phyloP scores from a whole-genome alignment of 2,329 filamentous ascomycete species.

The Phaeosphaeriaceae sp. region DNA sequence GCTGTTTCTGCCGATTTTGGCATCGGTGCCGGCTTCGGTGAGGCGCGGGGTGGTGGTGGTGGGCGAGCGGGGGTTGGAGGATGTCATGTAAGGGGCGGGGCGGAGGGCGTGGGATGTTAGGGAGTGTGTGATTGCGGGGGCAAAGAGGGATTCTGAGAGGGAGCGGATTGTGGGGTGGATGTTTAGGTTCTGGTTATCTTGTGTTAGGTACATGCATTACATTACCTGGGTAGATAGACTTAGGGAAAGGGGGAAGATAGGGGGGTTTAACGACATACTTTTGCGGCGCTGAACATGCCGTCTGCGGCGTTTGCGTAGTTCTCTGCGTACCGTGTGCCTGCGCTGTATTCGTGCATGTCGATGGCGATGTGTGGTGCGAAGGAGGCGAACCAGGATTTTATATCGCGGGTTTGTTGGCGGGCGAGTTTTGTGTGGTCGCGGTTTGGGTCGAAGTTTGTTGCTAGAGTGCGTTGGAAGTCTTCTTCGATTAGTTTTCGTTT shows the following conservation, averaged over 20 bases:
- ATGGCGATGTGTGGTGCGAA: constrained; percentile 44
- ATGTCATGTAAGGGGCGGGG: constrained; percentile 45
- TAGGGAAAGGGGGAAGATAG: not conserved
- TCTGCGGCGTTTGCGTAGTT: constrained; percentile 45
- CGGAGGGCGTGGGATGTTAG: constrained; percentile 35
- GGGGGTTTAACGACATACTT: constrained; percentile 35
- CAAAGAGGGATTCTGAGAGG: constrained; percentile 45
- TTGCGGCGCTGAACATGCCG: constrained; percentile 44
- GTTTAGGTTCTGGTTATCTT: constrained; percentile 45
- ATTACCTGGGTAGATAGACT: not conserved
- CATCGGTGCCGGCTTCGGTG: constrained; percentile 44
- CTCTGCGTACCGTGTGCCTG: constrained; percentile 29
- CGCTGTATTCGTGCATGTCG: constrained; percentile 48
- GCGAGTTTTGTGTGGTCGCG: constrained; percentile 47
- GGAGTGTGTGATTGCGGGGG: constrained; percentile 38
- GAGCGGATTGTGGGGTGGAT: constrained; percentile 42
- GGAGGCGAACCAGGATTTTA: constrained; percentile 40
- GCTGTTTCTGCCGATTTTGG: constrained; percentile 47
- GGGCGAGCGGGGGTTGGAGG: too few relatives aligned
- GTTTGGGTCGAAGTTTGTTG: constrained; percentile 48
- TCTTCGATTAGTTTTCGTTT: not conserved
- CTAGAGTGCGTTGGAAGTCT: constrained; percentile 43
- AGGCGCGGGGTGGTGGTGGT: constrained; percentile 30
- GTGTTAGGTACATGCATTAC: too few relatives aligned
- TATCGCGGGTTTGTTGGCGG: constrained; percentile 43